phyloP scores from a whole-genome alignment of 2,329 filamentous ascomycete genomes.

The Cordyceps pruinosa region DNA sequence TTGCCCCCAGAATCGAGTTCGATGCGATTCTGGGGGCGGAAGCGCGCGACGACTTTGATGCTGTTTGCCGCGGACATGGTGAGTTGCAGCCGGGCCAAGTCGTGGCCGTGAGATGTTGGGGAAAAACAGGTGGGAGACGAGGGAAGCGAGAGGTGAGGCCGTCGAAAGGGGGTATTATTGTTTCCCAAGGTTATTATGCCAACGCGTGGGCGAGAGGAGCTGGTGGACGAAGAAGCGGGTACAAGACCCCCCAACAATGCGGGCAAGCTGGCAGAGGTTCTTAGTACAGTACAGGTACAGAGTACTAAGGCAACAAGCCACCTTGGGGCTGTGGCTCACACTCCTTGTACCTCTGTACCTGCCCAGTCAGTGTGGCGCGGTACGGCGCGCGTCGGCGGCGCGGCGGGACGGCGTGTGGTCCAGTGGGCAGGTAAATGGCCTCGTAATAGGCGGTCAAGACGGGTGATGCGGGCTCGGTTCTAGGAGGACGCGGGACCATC shows the following conservation, averaged over 20 bases:
- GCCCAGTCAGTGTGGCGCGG: neutral
- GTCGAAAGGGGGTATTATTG: slow-evolving; percentile 4
- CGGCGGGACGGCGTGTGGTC: neutral
- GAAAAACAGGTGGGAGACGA: slow-evolving; percentile 3
- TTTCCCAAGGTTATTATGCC: neutral
- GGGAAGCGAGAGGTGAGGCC: neutral
- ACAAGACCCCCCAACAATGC: slow-evolving; percentile 7
- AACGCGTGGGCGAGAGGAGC: slow-evolving; percentile 7
- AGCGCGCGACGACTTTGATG: slow-evolving; percentile 91
- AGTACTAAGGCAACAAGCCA: no score
- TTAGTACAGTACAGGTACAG: no score
- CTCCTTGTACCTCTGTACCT: no score
- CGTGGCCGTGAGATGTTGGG: slow-evolving; percentile 4
- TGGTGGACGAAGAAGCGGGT: slow-evolving; percentile 9
- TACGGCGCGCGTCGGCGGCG: neutral
- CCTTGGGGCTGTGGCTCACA: no score
- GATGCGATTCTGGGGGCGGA: slow-evolving; percentile 92
- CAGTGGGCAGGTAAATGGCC: neutral
- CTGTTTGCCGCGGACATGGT: slow-evolving; percentile 55
- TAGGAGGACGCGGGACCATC: neutral
- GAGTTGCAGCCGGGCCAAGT: slow-evolving; percentile 17
- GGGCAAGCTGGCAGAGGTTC: slow-evolving; percentile 4
- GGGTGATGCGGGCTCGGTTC: neutral
- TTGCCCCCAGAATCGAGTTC: slow-evolving; percentile 86
- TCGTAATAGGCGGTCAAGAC: neutral